A percentile compares a stretch with the other conserved stretches of the same genome.
Conservation (phyloP, 2,329 filamentous ascomycete species). For the Ceratocystis eucalypticola region DNA sequence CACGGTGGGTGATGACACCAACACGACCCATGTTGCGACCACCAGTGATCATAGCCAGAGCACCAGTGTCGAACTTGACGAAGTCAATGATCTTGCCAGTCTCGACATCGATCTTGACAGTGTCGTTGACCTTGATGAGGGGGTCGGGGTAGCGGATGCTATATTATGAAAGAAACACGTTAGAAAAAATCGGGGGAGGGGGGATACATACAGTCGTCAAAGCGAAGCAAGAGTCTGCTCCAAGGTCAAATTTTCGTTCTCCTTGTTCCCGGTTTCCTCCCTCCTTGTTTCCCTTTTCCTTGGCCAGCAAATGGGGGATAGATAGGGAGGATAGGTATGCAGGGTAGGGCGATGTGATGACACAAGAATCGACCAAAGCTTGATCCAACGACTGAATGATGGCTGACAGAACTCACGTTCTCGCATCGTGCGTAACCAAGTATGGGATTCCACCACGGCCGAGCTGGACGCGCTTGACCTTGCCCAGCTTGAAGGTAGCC, state of each 20-base stretch:
- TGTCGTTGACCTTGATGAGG: slow-evolving; percentile 98
- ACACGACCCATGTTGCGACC: slow-evolving; percentile 99
- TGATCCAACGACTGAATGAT: slow-evolving; percentile 99
- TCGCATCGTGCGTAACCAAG: slow-evolving; percentile 99
- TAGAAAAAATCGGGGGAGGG: slow-evolving; percentile 27
- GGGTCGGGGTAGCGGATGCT: slow-evolving; percentile 99
- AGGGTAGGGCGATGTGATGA: slow-evolving; percentile 14
- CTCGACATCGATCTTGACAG: slow-evolving; percentile 94
- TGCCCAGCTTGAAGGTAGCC: slow-evolving; percentile 99
- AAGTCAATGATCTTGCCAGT: slow-evolving; percentile 98
- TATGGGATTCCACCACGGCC: slow-evolving; percentile 99
- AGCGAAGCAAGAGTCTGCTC: slow-evolving; percentile 29
- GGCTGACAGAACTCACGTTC: slow-evolving; percentile 97
- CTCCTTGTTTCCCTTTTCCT: no score
- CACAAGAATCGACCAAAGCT: slow-evolving; percentile 67
- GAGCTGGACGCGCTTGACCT: slow-evolving; percentile 99
- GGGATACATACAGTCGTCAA: slow-evolving; percentile 41
- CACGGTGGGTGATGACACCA: slow-evolving; percentile 99
- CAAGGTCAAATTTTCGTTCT: slow-evolving; percentile 20
- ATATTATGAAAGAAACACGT: slow-evolving; percentile 25
- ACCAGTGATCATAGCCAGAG: slow-evolving; percentile 96
- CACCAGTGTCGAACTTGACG: slow-evolving; percentile 97
- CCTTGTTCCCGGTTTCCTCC: not conserved
- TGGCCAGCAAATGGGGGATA: no score
- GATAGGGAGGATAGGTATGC: not conserved